Percentiles rank a stretch among this genome's conserved stretches.
Conservation (phyloP, 179 eudicot species). For the Gypsophila paniculata region DNA sequence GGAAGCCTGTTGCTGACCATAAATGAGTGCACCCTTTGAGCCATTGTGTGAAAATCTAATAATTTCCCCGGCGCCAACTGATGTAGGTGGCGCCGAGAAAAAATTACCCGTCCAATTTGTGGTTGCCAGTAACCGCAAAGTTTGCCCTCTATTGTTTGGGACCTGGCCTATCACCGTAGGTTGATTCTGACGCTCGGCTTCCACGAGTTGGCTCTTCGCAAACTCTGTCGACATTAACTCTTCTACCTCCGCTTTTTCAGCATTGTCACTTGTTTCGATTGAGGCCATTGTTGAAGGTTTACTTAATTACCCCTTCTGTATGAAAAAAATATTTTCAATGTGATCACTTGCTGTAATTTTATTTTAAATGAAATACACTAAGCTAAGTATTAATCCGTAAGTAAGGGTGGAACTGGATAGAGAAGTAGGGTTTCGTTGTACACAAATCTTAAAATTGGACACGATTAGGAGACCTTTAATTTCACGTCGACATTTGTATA, state of each 20-base stretch:
- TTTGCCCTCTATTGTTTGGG: neutral
- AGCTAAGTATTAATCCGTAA: too few species aligned
- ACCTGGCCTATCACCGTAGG: neutral
- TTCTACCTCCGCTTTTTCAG: neutral
- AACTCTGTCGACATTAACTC: neutral
- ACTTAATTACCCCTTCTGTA: too few species aligned
- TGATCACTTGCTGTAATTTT: too few species aligned
- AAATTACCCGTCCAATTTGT: neutral
- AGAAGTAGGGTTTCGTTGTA: too few species aligned
- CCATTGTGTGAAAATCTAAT: neutral
- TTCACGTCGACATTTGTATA: too few species aligned
- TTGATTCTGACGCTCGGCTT: neutral
- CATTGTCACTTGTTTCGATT: neutral
- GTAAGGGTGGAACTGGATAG: too few species aligned
- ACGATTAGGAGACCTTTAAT: too few species aligned
- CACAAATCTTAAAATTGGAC: too few species aligned
- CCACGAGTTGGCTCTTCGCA: neutral
- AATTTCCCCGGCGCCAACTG: neutral
- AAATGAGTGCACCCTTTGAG: slow-evolving; percentile 2
- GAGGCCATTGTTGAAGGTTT: neutral
- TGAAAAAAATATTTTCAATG: too few species aligned
- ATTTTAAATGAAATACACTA: too few species aligned
- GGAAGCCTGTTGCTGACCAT: neutral
- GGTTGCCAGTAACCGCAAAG: neutral
- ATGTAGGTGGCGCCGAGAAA: neutral